These are phyloP conservation scores for Thelonectria rubi DNA, from an alignment of 2,329 filamentous ascomycete genomes.

Conservation along the genomic window DNA sequence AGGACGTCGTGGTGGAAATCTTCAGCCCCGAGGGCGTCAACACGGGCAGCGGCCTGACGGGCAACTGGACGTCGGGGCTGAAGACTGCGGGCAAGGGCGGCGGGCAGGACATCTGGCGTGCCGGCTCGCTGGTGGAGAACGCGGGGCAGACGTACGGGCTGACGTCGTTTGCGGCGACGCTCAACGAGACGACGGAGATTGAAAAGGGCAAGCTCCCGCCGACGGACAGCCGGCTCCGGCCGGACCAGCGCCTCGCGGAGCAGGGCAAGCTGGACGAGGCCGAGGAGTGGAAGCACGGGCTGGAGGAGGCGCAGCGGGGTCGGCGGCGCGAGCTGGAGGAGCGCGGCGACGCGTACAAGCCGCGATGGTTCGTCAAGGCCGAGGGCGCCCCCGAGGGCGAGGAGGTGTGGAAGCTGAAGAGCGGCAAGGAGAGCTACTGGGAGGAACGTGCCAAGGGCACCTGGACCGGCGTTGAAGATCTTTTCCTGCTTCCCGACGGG, in stretches of 20 bases:
- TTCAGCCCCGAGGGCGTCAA: slow-evolving; percentile 72
- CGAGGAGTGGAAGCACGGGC: slow-evolving; percentile 80
- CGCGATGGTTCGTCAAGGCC: slow-evolving; percentile 85
- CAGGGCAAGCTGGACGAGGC: slow-evolving; percentile 83
- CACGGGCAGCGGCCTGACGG: slow-evolving; percentile 73
- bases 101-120: slow-evolving; percentile 79
- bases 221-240: slow-evolving; percentile 84
- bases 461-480: slow-evolving; percentile 68
- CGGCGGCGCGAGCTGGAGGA: slow-evolving; percentile 81
- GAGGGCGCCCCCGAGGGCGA: slow-evolving; percentile 67
- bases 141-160: slow-evolving; percentile 85
- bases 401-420: slow-evolving; percentile 79
- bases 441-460: slow-evolving; percentile 76
- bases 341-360: slow-evolving; percentile 74
- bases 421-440: slow-evolving; percentile 92
- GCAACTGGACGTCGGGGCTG: slow-evolving; percentile 86
- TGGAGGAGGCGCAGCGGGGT: slow-evolving; percentile 86
- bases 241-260: slow-evolving; percentile 88
- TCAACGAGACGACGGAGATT: slow-evolving; percentile 88
- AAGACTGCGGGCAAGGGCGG: slow-evolving; percentile 69
- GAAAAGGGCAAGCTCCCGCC: slow-evolving; percentile 79
- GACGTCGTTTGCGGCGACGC: slow-evolving; percentile 82
- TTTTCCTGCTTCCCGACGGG: slow-evolving; percentile 51
- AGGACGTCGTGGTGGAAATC: slow-evolving; percentile 84
- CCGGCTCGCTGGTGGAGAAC: slow-evolving; percentile 80